A percentile compares a stretch with the other conserved stretches of the same genome.
These are phyloP conservation scores for Pittosporum tobira DNA, from an alignment of 129 eudicot species.

Conservation along the genomic window DNA sequence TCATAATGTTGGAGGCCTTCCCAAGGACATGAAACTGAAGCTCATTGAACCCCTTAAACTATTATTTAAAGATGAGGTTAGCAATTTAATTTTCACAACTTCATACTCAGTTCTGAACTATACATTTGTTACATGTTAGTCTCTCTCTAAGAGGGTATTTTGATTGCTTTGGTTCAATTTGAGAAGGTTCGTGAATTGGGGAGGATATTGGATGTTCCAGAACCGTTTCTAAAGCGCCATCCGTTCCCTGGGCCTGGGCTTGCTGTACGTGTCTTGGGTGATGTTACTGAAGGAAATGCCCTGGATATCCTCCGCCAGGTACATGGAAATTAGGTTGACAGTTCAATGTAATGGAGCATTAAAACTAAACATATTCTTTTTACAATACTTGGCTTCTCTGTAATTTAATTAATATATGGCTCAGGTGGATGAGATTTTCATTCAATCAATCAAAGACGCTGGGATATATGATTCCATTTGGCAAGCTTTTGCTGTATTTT, in stretches of 20 bases:
- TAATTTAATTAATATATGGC: neutral
- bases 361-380: neutral
- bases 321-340: conserved; percentile 8
- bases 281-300: conserved; percentile 86
- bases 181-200: conserved; percentile 89
- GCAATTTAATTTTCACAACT: conserved; percentile 4
- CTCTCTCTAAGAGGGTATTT: neutral
- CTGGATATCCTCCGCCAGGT: conserved; percentile 88
- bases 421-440: conserved; percentile 86
- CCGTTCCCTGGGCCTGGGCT: conserved; percentile 98
- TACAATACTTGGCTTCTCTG: neutral
- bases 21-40: conserved; percentile 92
- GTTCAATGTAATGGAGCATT: neutral
- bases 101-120: neutral
- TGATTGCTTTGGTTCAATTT: neutral
- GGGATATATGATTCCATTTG: conserved; percentile 88
- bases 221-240: conserved; percentile 69
- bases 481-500: conserved; percentile 95
- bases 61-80: conserved; percentile 89
- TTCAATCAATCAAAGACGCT: conserved; percentile 79
- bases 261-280: conserved; percentile 88
- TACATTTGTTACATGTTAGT: neutral
- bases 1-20: conserved; percentile 94
- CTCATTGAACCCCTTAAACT: conserved; percentile 95
- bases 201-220: conserved; percentile 67